A percentile compares a stretch with the other conserved stretches of the same genome.
Conservation (phyloP, 768 basidiomycete species). For the Daedaleopsis nitida region DNA sequence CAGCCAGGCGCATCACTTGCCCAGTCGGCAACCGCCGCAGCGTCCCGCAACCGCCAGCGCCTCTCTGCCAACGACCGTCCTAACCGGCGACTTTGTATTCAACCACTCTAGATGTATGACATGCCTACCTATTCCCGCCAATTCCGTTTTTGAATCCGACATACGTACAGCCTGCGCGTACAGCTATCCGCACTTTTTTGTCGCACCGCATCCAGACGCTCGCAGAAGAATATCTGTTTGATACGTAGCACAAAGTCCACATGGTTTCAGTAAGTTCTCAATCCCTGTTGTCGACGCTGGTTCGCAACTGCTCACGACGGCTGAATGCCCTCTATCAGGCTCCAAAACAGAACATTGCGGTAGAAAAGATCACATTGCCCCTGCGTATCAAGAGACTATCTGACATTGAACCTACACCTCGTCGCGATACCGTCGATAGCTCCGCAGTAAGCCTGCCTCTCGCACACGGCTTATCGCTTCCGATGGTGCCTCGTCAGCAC, state of each 20-base stretch:
- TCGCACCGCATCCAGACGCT: neutral
- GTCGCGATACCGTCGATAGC: neutral
- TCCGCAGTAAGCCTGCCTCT: neutral
- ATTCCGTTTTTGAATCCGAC: too few species aligned
- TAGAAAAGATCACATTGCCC: too few species aligned
- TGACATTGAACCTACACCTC: neutral
- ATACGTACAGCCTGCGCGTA: too few species aligned
- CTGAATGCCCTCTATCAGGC: neutral
- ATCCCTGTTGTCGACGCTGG: neutral
- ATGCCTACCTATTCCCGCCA: too few species aligned
- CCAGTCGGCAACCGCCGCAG: neutral
- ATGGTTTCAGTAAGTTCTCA: neutral
- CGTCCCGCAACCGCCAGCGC: too few species aligned
- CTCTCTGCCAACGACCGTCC: too few species aligned
- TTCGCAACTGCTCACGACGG: neutral
- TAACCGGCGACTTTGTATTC: too few species aligned
- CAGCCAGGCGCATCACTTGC: too few species aligned
- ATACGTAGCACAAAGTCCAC: neutral
- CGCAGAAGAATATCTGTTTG: neutral
- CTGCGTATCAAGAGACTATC: neutral
- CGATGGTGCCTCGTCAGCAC: neutral
- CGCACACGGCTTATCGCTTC: neutral
- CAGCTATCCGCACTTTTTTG: neutral
- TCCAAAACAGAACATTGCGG: too few species aligned
- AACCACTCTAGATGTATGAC: too few species aligned